Evolutionary conservation across 345 rosid genomes (phyloP), one percentile per base, ranked within the genome.

Genomic region (Citrus australasica): DNA sequence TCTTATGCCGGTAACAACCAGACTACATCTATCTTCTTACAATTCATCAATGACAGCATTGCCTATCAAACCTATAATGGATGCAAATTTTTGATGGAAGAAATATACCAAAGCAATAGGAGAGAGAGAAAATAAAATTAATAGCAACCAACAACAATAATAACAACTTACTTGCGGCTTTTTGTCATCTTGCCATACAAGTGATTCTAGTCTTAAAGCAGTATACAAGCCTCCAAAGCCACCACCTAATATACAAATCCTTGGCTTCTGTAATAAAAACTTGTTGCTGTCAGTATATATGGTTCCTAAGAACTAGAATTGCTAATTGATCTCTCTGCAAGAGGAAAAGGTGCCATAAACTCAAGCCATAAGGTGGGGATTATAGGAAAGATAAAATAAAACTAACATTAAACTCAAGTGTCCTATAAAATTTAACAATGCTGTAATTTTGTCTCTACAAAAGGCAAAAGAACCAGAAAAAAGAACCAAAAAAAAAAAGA

Each of bases 191-290:
- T 89, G 89, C 98, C 99, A 95, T 9, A 83, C 84, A 70, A 95
- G 96, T 11, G 99, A 95, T 79, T 95, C 96, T 72, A 95, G 86
- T 83, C 99, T 86, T 83, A 95, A 82, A 78, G 99, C 98, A 75
- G 99, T 92, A 79, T 92, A 91, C 80, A 95, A 79, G 73, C 99
- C 98, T 74, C 98, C 97, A 88, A 95, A 95, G 53, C 94, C 97
- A 78, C 97, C 96, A 35, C 96, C 96, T 35, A 92, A 76, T 53
- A 92, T 90, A 69, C 93, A 90, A 32, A 92, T 86, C 73, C 90
- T 84, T 13, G 93, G 93, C 76, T 65, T 87, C 96, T 92, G 87
- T 48, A 79, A 79, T 51, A 42, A 48, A 48, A 76, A 53, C 27
- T n/a, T 67, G 68, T 7, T 60, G 40, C 61, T 25, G 76, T 48